Conservation (phyloP, 768 basidiomycete genomes). For the Podaxis sp. region DNA sequence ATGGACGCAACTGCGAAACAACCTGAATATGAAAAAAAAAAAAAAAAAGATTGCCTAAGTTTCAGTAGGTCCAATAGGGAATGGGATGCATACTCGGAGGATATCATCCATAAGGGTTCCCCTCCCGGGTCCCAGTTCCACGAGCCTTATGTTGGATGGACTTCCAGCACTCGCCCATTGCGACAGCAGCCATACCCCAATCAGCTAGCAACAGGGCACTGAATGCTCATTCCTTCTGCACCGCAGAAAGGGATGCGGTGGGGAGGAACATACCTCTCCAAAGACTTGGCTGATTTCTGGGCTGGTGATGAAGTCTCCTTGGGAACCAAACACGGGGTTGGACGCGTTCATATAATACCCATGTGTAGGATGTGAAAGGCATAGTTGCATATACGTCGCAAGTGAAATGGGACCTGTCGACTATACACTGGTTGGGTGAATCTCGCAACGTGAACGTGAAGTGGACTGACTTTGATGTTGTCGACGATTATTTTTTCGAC, state of each 20-base stretch:
- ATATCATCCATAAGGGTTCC: slow-evolving; percentile 92
- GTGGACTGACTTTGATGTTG: slow-evolving; percentile 57
- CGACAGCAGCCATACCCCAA: slow-evolving; percentile 82
- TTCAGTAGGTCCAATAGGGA: background rate
- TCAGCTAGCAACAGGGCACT: slow-evolving; percentile 47
- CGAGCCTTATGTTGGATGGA: slow-evolving; percentile 53
- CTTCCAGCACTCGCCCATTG: slow-evolving; percentile 60
- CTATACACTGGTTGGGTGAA: slow-evolving; percentile 32
- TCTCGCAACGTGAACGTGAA: background rate
- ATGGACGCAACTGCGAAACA: slow-evolving; percentile 40
- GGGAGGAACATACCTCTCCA: slow-evolving; percentile 70
- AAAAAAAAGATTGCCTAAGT: background rate
- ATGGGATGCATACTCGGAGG: slow-evolving; percentile 55
- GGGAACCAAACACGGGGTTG: slow-evolving; percentile 75
- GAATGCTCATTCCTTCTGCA: slow-evolving; percentile 34
- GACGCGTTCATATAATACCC: slow-evolving; percentile 87
- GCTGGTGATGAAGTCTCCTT: slow-evolving; percentile 93
- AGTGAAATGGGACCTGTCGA: slow-evolving; percentile 86
- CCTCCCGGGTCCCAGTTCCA: slow-evolving; percentile 92
- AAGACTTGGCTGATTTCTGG: slow-evolving; percentile 97
- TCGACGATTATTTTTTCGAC: slow-evolving; percentile 68
- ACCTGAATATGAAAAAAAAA: slow-evolving; percentile 31
- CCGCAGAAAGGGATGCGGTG: background rate
- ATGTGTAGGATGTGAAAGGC: slow-evolving; percentile 81
- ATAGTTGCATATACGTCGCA: slow-evolving; percentile 88